Percentiles rank a stretch among this genome's conserved stretches.
Evolutionary conservation across 2,329 filamentous ascomycete species (phyloP).

Genomic region (Colletotrichum somersetense): DNA sequence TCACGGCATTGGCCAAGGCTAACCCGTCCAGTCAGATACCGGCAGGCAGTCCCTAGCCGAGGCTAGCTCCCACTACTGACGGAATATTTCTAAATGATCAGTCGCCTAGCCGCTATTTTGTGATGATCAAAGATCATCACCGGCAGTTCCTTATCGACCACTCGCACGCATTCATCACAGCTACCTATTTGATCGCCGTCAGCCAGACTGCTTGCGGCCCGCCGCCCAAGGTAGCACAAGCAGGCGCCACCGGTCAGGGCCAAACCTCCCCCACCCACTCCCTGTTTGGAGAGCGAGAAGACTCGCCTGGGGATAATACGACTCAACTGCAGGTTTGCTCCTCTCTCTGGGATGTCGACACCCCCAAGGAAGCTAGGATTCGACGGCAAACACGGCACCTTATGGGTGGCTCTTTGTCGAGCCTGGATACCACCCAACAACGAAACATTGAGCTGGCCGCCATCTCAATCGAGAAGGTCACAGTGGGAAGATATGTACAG

Average conservation of each 20-base stretch:
- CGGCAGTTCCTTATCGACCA: slow-evolving; percentile 37
- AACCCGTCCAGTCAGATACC: not conserved
- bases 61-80: not conserved
- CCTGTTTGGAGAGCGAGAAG: slow-evolving; percentile 3
- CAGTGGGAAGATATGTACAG: not conserved
- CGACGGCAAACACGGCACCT: slow-evolving; percentile 37
- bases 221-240: not conserved
- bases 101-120: slow-evolving; percentile 12
- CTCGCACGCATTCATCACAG: slow-evolving; percentile 16
- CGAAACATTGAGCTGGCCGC: slow-evolving; percentile 9
- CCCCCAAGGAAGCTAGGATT: slow-evolving; percentile 9
- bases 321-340: slow-evolving; percentile 6
- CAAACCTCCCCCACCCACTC: slow-evolving; percentile 21
- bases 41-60: not conserved
- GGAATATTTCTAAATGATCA: slow-evolving; percentile 8
- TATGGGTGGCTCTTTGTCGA: slow-evolving; percentile 6
- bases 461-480: slow-evolving; percentile 40
- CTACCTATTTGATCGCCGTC: slow-evolving; percentile 26
- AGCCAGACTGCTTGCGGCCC: slow-evolving; percentile 15
- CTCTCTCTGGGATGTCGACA: slow-evolving; percentile 9
- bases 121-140: slow-evolving; percentile 37
- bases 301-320: slow-evolving; percentile 19
- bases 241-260: slow-evolving; percentile 1
- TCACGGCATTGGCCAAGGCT: not conserved
- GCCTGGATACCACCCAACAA: slow-evolving; percentile 10